Evolutionary conservation across 768 basidiomycete genomes (phyloP), one percentile per base, ranked within the genome.

Genomic region (Russula dissimulans): DNA sequence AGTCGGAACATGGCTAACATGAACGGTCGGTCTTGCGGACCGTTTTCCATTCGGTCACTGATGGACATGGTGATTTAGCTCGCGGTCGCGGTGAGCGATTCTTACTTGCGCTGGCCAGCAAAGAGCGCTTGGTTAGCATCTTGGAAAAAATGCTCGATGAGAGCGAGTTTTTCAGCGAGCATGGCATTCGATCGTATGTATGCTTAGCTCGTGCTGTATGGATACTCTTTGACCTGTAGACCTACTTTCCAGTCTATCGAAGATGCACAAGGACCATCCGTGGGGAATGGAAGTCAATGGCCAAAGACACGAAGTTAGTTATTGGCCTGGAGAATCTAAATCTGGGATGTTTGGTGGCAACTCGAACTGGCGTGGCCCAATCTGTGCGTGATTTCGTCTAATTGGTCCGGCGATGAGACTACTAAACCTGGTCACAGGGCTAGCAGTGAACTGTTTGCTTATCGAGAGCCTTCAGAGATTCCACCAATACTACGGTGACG

Each of bases 281-380:
- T 99, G 91, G 90, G 88, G 87, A 6, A 97, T 97, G 81, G 78
- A 91, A 62, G 95, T 97, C 50, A 84, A 97, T 62, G 95, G 93
- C 15, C 83, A 97, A 66, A 81, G 86, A 44, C 91, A 97, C 70
- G 90, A 93, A 68, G 91, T 98, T 34, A 82, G 83, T 38, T 99
- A 98, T 73, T 98, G 97, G 97, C 95, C 97, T 1, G 97, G 95
- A 9, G 97, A 99, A 71, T 97, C 95, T 2, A 83, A 82, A 67
- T 94, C 91, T 11, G 95, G 94, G 49, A 99, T 99, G 95, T 95
- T 97, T 72, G 93, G 94, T 54, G 92, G 91, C n/a, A 95, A 94
- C 69, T 94, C 91, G n/a, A 95, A 94, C 66, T 95, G 92, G 92
- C 78, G 93, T 70, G 93, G 93, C n/a, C 88, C 89, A 4, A 88